These are phyloP conservation scores for Anthostomella pinea DNA, from an alignment of 2,329 filamentous ascomycete genomes.

Conservation along the genomic window DNA sequence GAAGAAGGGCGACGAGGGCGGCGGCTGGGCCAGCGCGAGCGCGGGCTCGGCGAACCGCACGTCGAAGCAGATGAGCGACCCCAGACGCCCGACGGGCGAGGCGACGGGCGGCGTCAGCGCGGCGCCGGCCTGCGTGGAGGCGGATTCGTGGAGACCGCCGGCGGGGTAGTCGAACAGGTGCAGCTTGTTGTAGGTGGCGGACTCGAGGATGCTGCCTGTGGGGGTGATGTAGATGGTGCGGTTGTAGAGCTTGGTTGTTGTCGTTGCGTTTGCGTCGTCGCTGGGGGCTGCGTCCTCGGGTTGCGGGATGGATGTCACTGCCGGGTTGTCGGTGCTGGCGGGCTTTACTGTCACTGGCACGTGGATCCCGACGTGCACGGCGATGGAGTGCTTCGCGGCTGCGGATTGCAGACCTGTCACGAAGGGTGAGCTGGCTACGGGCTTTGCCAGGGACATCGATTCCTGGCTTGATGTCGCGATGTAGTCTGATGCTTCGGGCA, in stretches of 20 bases:
- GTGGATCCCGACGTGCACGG: slow-evolving; percentile 86
- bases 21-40: slow-evolving; percentile 57
- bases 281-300: neutral
- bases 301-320: slow-evolving; percentile 18
- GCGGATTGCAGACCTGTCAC: slow-evolving; percentile 70
- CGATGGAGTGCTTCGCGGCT: slow-evolving; percentile 61
- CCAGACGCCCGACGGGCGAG: slow-evolving; percentile 72
- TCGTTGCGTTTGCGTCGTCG: slow-evolving; percentile 2
- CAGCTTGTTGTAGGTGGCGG: slow-evolving; percentile 73
- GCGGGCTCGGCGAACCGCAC: slow-evolving; percentile 77
- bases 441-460: slow-evolving; percentile 66
- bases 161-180: slow-evolving; percentile 85
- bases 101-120: slow-evolving; percentile 66
- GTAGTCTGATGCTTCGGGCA: slow-evolving; percentile 91
- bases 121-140: slow-evolving; percentile 65
- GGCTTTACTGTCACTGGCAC: slow-evolving; percentile 55
- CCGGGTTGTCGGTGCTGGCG: slow-evolving; percentile 16
- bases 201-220: slow-evolving; percentile 40
- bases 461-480: slow-evolving; percentile 68
- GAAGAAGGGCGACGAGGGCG: neutral
- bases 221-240: slow-evolving; percentile 50
- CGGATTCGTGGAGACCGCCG: slow-evolving; percentile 44
- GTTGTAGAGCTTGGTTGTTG: slow-evolving; percentile 45
- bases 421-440: slow-evolving; percentile 67
- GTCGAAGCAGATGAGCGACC: slow-evolving; percentile 86